These are phyloP conservation scores for Spergularia marina DNA, from an alignment of 148 eudicot species.

Conservation along the genomic window DNA sequence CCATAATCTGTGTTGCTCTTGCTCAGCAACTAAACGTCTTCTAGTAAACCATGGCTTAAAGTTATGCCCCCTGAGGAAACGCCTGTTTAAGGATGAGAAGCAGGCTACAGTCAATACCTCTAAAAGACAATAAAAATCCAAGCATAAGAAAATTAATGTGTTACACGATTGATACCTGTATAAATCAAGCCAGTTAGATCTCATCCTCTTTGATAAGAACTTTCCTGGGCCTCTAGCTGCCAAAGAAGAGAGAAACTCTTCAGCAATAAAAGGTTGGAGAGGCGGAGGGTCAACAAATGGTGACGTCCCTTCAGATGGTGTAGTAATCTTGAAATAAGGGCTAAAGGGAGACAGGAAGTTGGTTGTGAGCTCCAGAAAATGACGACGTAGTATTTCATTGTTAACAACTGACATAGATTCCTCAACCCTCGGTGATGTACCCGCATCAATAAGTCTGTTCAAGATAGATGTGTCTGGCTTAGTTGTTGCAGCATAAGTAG, in stretches of 20 bases:
- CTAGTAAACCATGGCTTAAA: constrained; percentile 89
- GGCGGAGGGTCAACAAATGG: constrained; percentile 93
- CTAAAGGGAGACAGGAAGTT: constrained; percentile 95
- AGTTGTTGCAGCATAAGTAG: constrained; percentile 61
- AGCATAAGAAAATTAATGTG: neutral
- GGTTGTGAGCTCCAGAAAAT: constrained; percentile 94
- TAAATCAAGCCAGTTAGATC: constrained; percentile 87
- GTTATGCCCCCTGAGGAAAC: constrained; percentile 78
- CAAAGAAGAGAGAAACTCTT: constrained; percentile 72
- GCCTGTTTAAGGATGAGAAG: constrained; percentile 41
- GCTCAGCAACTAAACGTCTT: constrained; percentile 79
- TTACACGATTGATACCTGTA: constrained; percentile 53
- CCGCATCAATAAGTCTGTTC: constrained; percentile 95
- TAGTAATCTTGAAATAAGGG: constrained; percentile 72
- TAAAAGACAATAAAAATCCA: neutral
- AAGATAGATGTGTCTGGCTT: constrained; percentile 94
- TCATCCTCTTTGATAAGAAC: constrained; percentile 88
- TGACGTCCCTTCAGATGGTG: constrained; percentile 89
- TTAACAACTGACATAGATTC: constrained; percentile 99
- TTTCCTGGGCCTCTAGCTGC: constrained; percentile 96
- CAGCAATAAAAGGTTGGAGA: constrained; percentile 57
- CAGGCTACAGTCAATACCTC: constrained; percentile 5
- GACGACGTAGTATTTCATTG: constrained; percentile 92
- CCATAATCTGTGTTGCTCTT: constrained; percentile 83
- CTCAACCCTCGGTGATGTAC: constrained; percentile 82